These are phyloP conservation scores for Plenodomus tracheiphilus DNA, from an alignment of 2,329 filamentous ascomycete genomes.

Conservation along the genomic window DNA sequence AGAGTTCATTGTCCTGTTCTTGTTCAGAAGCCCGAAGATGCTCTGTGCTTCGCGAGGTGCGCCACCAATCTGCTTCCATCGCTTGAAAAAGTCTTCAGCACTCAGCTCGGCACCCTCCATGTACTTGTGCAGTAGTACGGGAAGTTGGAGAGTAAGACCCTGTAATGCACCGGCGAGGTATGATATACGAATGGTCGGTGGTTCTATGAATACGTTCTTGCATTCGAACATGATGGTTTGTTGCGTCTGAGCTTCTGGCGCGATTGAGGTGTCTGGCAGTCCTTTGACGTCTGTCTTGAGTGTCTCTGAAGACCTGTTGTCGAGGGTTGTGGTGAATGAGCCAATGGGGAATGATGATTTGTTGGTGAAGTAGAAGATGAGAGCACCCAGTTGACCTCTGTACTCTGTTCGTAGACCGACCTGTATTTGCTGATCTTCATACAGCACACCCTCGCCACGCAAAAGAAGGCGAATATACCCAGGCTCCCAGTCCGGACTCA, in stretches of 20 bases:
- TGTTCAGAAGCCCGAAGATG: slow-evolving; percentile 73
- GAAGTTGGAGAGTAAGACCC: slow-evolving; percentile 86
- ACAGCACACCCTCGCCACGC: slow-evolving; percentile 81
- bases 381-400: slow-evolving; percentile 88
- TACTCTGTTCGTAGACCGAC: slow-evolving; percentile 93
- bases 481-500: slow-evolving; percentile 92
- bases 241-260: slow-evolving; percentile 76
- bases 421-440: slow-evolving; percentile 93
- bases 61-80: slow-evolving; percentile 97
- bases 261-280: slow-evolving; percentile 80
- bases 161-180: slow-evolving; percentile 94
- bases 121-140: slow-evolving; percentile 88
- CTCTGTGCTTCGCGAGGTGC: slow-evolving; percentile 83
- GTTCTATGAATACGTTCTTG: slow-evolving; percentile 76
- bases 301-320: slow-evolving; percentile 68
- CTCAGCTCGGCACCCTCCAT: slow-evolving; percentile 89
- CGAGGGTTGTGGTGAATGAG: slow-evolving; percentile 92
- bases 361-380: slow-evolving; percentile 96
- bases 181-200: slow-evolving; percentile 89
- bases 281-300: slow-evolving; percentile 86
- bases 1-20: slow-evolving; percentile 67
- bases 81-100: slow-evolving; percentile 95
- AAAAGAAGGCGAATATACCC: slow-evolving; percentile 85
- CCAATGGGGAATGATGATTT: slow-evolving; percentile 83
- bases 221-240: slow-evolving; percentile 96